Conservation (phyloP, 306 rosid species). For the Acacia melanoxylon region DNA sequence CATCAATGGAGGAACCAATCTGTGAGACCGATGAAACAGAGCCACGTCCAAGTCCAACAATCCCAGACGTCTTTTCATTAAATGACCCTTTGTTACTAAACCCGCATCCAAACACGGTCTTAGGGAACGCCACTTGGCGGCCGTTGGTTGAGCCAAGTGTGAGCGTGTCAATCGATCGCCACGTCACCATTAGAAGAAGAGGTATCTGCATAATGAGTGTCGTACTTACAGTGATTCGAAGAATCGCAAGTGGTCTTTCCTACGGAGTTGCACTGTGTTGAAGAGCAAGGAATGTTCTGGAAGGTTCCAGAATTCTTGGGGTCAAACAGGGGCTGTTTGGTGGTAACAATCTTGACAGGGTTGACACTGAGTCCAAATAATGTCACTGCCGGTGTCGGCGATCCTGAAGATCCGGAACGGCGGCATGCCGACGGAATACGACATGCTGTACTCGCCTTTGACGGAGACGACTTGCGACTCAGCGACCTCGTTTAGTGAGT, state of each 20-base stretch:
- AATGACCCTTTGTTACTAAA: conserved; percentile 21
- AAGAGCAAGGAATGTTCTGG: not conserved
- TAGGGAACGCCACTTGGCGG: conserved; percentile 26
- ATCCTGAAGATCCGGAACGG: not conserved
- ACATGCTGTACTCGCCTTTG: not conserved
- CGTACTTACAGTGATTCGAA: not conserved
- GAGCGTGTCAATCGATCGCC: conserved; percentile 37
- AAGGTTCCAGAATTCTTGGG: not conserved
- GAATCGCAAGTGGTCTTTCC: not conserved
- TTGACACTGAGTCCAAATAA: not conserved
- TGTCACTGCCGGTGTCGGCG: not conserved
- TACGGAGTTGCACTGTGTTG: not conserved
- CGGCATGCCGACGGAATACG: not conserved
- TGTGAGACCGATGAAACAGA: conserved; percentile 38
- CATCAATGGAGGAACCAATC: conserved; percentile 27
- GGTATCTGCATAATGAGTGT: not conserved
- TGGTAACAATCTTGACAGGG: not conserved
- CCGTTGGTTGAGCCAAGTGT: conserved; percentile 38
- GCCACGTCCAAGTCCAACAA: conserved; percentile 63
- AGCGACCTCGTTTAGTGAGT: not conserved
- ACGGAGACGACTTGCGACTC: not conserved
- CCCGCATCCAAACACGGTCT: conserved; percentile 51
- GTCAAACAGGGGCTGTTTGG: not conserved
- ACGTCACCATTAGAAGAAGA: not conserved
- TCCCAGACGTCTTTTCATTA: conserved; percentile 21